phyloP scores from a whole-genome alignment of 1,284 basidiomycete genomes.

The Agaricales sp. region DNA sequence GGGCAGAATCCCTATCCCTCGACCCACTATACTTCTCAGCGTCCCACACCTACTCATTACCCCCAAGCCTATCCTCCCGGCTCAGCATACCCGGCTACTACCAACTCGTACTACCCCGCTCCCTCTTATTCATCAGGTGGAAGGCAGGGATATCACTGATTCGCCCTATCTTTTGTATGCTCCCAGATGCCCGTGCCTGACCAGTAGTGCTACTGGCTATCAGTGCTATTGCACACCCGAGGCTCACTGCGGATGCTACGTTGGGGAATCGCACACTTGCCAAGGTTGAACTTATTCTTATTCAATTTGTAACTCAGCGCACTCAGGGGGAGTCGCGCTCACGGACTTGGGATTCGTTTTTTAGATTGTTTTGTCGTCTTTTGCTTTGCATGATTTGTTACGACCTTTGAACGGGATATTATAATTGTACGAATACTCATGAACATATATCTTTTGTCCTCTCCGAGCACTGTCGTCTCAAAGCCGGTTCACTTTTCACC shows the following conservation, averaged over 20 bases:
- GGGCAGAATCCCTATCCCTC: neutral
- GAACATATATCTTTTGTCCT: too few species aligned
- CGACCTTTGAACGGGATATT: too few species aligned
- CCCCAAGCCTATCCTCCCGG: neutral
- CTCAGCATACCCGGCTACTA: neutral
- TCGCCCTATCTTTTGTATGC: neutral
- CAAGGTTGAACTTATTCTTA: neutral
- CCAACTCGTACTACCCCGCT: neutral
- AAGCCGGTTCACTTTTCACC: too few species aligned
- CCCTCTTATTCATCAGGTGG: neutral
- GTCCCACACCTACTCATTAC: neutral
- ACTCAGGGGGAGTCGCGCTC: too few species aligned
- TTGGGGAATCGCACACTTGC: neutral
- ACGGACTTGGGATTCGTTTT: too few species aligned
- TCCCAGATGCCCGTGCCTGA: neutral
- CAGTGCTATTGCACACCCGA: neutral
- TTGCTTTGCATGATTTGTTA: too few species aligned
- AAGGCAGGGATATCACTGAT: neutral
- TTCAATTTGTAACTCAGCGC: too few species aligned
- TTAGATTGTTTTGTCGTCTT: too few species aligned
- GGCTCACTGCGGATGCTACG: neutral
- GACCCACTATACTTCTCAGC: neutral
- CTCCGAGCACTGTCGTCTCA: too few species aligned
- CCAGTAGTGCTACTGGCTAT: neutral
- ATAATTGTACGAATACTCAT: too few species aligned